Conservation (phyloP, 768 basidiomycete species). For the Kwoniella mangroviensis region DNA sequence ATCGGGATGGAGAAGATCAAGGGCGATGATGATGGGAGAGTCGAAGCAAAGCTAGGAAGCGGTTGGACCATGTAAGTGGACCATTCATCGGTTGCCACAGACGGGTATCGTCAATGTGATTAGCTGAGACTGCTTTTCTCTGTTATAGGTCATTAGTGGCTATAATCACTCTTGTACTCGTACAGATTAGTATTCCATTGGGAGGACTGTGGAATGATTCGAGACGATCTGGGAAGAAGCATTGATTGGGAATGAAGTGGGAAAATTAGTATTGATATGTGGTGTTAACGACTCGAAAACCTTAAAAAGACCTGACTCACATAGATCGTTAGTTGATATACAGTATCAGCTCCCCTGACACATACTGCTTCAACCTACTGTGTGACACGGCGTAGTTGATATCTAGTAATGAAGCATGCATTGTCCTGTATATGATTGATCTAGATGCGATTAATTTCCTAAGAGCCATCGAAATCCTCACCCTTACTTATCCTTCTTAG, state of each 20-base stretch:
- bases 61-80: slow-evolving; percentile 19
- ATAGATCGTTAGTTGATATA: background rate
- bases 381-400: no score
- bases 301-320: background rate
- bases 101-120: no score
- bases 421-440: background rate
- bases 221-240: slow-evolving; percentile 6
- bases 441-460: background rate
- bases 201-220: slow-evolving; percentile 16
- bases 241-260: background rate
- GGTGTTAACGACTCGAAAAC: background rate
- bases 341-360: no score
- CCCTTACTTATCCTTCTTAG: slow-evolving; percentile 36
- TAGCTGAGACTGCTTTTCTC: background rate
- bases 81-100: background rate
- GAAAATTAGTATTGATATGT: background rate
- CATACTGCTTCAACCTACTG: no score
- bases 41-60: background rate
- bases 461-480: background rate
- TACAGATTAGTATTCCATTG: background rate
- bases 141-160: slow-evolving; percentile 5
- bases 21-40: background rate
- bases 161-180: background rate
- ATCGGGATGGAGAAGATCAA: slow-evolving; percentile 5
- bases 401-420: background rate